Base-by-base conservation (phyloP, 2,329 filamentous ascomycete species). In the Pyricularia sp. region DNA sequence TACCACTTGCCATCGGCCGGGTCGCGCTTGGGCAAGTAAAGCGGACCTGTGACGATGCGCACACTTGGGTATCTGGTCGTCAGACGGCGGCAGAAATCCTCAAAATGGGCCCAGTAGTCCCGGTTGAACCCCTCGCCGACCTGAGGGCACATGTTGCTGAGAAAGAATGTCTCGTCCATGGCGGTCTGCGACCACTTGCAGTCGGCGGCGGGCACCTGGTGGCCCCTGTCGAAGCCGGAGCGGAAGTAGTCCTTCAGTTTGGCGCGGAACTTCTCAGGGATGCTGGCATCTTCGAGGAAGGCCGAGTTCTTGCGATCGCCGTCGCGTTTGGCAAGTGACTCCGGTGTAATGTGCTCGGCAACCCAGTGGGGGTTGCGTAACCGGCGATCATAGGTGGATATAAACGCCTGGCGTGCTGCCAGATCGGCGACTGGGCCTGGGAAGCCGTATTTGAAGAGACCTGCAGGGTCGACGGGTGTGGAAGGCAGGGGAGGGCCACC, bases 61-160 rank as follows among this genome's bases (percentile, higher is more conserved):
- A 99, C 94, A 61, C 87, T 91, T 0, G 94, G 94, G 77, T 97
- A 99, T 68, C 83, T 85, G 65, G 83, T 81, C 0, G 94, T 94
- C 72, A 99, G 83, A 23, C 93, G 84, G 11, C 95, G 88, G 81
- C 94, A 97, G 77, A 98, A 99, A 77, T 97, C 94, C 81, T 99
- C 95, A 73, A 99, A 94, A 79, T 99, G 95, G 55, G 95, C 92
- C 95, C 95, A 99, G 86, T 99, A 99, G 82, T 99, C 95, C 67
- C 95, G 87, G 82, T 99, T 99, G 85, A 99, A 99, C 70, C 95
- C 95, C 77, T 97, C 93, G 73, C 95, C 95, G 33, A 99, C 95
- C 81, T 99, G 95, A 36, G 95, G 95, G 77, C 94, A 97, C 94
- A 99, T 99, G 82, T 99, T 99, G 77, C 86, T 90, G 69, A 99